Base-by-base conservation (phyloP, 352 stramenopile species). In the Phytophthora tentaculata region DNA sequence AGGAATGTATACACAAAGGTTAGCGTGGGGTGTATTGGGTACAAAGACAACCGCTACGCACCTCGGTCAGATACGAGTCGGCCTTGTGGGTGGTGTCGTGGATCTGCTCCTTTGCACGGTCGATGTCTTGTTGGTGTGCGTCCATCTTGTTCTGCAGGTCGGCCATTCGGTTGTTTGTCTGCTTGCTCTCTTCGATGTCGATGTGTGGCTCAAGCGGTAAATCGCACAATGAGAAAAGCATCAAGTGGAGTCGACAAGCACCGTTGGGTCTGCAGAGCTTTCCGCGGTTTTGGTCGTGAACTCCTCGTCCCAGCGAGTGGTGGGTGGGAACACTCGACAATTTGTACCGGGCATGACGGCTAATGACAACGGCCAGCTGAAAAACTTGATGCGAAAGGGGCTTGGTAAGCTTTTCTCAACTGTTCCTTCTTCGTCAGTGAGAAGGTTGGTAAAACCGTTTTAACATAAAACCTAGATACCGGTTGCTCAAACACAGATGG, bases 41-140 rank as follows among this genome's bases (percentile, higher is more conserved):
- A 37, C 37, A 20, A 6, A 3, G 3, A 2, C 37, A 45, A 7
- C 20, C 37, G 17, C 37, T 52, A 66, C 72, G 19, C 61, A 83
- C 74, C 49, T 64, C 63, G 17, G 74, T 76, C 57, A 91, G 55
- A 58, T 91, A 91, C 3, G 56, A 66, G 48, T 85, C 81, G 47
- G 83, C 81, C 61, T 88, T 81, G 35, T 87, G 59, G 29, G 79
- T 77, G 28, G 75, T 77, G 45, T 74, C 69, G 41, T 86, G 67
- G 55, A 91, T 82, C 61, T 86, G 77, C 41, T 72, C 65, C 69
- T 89, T 88, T 10, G 87, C 69, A 29, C 64, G 69, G 23, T 76
- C 56, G 9, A 89, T 69, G 26, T 88, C 65, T 12, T 74, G 24
- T 56, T 78, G 61, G 61, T 77, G 64, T 26, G 64, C 73, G 22